These are phyloP conservation scores for Solanum bulbocastanum DNA, from an alignment of 257 asterid species.

Conservation along the genomic window DNA sequence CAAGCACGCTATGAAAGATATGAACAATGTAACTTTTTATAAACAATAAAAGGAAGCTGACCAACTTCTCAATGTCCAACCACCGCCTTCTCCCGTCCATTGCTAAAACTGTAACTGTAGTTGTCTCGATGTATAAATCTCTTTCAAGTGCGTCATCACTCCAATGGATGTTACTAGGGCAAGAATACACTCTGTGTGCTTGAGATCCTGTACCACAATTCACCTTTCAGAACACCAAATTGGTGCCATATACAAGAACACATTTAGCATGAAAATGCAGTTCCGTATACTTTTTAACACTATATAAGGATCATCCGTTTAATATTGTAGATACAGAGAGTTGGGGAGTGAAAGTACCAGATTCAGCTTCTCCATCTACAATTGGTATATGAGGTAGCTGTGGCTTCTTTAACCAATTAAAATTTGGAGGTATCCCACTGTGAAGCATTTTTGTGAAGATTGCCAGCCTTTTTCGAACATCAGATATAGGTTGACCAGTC, in stretches of 20 bases:
- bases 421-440: slow-evolving; percentile 71
- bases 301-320: not conserved
- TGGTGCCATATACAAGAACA: not conserved
- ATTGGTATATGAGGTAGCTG: slow-evolving; percentile 23
- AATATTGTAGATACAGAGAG: not conserved
- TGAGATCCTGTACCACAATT: slow-evolving; percentile 33
- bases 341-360: slow-evolving; percentile 38
- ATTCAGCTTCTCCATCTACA: slow-evolving; percentile 26
- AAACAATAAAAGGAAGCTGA: slow-evolving; percentile 30
- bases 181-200: slow-evolving; percentile 28
- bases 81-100: slow-evolving; percentile 99
- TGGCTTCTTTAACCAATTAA: slow-evolving; percentile 41
- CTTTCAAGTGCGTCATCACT: slow-evolving; percentile 80
- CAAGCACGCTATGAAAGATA: slow-evolving; percentile 4
- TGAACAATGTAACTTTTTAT: not conserved
- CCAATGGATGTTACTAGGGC: slow-evolving; percentile 67
- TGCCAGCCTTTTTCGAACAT: slow-evolving; percentile 61
- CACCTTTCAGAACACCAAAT: not conserved
- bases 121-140: slow-evolving; percentile 70
- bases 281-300: not conserved
- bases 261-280: not conserved
- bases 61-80: slow-evolving; percentile 95
- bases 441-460: slow-evolving; percentile 79
- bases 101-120: slow-evolving; percentile 77
- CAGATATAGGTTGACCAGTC: slow-evolving; percentile 62